Evolutionary conservation across 2,329 filamentous ascomycete species (phyloP), one percentile per base, ranked within the genome.

Genomic region (Phialocephala sp.): DNA sequence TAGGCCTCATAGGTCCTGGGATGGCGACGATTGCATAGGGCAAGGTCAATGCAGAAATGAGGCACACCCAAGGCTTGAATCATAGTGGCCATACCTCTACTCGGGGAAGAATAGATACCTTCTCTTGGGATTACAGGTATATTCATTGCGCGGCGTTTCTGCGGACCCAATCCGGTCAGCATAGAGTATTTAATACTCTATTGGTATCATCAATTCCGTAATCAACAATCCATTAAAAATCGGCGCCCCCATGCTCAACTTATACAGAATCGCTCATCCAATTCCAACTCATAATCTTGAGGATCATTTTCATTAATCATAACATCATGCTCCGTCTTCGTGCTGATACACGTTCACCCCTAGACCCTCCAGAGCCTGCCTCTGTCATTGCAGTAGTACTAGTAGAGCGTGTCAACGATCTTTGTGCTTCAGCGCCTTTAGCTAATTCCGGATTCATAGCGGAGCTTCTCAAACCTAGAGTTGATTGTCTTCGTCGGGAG

Each of bases 261-360:
- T 63, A 68, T 65, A 68, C 52, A 64, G 56, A 69, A 72, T 64
- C 69, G 60, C 66, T 67, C 55, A 69, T 70, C 71, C 69, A 39
- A 66, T 47, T 59, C 50, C 59, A 67, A 68, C 66, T 47, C 50
- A 36, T 62, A 62, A 57, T 41, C 41, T 45, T 47, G 18, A 66
- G 60, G 14, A 32, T 58, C 62, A 22, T 65, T 32, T 20, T 66
- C 68, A 65, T 69, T 72, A 77, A 64, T 69, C 72, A 77, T 76
- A 76, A 67, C 75, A 77, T 76, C 76, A 76, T 77, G 60, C 76
- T 77, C 66, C 73, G 71, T 60, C 76, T 74, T 52, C 76, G 69
- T 55, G 70, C 71, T 15, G 71, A 68, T 15, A 75, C 69, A 37
- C 75, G 71, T 24, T 76, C 74, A 56, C 67, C 68, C 60, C 74